A percentile compares a stretch with the other conserved stretches of the same genome.
These are phyloP conservation scores for Tinospora cordifolia DNA, from an alignment of 164 flowering plant species.

Conservation along the genomic window DNA sequence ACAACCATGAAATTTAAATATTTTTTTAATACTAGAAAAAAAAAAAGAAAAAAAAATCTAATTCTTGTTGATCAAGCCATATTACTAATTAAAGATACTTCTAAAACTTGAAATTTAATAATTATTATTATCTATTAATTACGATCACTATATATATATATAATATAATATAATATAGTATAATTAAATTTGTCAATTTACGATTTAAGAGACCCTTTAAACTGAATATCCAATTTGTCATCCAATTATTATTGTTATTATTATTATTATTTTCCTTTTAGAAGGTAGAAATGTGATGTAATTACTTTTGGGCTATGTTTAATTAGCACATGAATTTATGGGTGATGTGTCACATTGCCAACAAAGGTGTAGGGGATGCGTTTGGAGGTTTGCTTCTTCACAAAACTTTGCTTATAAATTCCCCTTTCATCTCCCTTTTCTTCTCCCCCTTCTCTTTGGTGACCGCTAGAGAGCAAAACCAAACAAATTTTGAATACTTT, in stretches of 20 bases:
- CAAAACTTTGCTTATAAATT: conserved; percentile 4
- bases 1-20: not conserved
- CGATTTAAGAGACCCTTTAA: too few species aligned
- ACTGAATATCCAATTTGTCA: too few species aligned
- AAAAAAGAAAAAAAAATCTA: not conserved
- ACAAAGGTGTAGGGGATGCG: not conserved
- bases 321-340: not conserved
- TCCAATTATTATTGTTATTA: too few species aligned
- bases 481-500: conserved; percentile 1
- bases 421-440: not conserved
- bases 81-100: too few species aligned
- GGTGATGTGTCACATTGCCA: not conserved
- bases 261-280: not conserved
- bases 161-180: too few species aligned
- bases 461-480: conserved; percentile 2
- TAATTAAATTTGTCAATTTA: too few species aligned
- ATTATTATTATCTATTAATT: too few species aligned
- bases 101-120: too few species aligned
- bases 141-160: too few species aligned
- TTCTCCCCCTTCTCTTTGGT: conserved; percentile 1
- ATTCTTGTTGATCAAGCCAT: too few species aligned
- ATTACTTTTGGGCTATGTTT: too few species aligned
- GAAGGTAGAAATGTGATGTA: too few species aligned
- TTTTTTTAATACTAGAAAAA: not conserved
- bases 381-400: not conserved